phyloP scores from a whole-genome alignment of 1,284 basidiomycete genomes.

The Cryptococcus maquisensis region DNA sequence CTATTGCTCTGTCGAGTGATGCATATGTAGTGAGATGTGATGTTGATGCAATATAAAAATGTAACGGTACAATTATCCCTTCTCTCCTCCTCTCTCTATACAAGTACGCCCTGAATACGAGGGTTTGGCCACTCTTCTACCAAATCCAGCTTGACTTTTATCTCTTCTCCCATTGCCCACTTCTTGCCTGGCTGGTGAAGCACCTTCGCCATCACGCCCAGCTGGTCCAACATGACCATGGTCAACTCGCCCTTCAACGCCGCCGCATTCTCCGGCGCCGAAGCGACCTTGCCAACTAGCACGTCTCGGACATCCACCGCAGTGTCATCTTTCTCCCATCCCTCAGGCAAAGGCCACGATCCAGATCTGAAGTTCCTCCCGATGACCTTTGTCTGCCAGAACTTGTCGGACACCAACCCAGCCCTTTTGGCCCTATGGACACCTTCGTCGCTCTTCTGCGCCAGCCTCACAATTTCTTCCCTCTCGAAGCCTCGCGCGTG shows the following conservation, averaged over 20 bases:
- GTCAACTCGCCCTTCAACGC: slow-evolving; percentile 9
- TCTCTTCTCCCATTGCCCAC: slow-evolving; percentile 24
- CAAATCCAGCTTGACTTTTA: slow-evolving; percentile 20
- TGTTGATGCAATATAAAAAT: slow-evolving; percentile 1
- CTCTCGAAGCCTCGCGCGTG: slow-evolving; percentile 10
- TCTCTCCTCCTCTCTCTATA: not conserved
- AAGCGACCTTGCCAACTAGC: slow-evolving; percentile 14
- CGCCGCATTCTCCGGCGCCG: slow-evolving; percentile 9
- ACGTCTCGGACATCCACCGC: slow-evolving; percentile 20
- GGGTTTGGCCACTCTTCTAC: slow-evolving; percentile 28
- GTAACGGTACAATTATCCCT: not conserved
- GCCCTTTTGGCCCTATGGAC: slow-evolving; percentile 18
- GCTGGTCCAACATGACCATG: slow-evolving; percentile 14
- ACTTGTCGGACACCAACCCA: slow-evolving; percentile 15
- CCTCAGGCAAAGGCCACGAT: slow-evolving; percentile 1
- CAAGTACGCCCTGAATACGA: slow-evolving; percentile 6
- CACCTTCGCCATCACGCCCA: slow-evolving; percentile 19
- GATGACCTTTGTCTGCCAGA: slow-evolving; percentile 29
- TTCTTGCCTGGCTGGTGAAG: slow-evolving; percentile 1
- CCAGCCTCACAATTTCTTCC: slow-evolving; percentile 23
- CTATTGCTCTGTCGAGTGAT: slow-evolving; percentile 1
- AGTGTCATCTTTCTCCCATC: slow-evolving; percentile 2
- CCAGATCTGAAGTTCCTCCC: not conserved
- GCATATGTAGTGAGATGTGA: slow-evolving; percentile 10
- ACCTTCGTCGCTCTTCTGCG: slow-evolving; percentile 17